Evolutionary conservation across 768 basidiomycete genomes (phyloP).

Genomic region (Lactarius hatsudake): DNA sequence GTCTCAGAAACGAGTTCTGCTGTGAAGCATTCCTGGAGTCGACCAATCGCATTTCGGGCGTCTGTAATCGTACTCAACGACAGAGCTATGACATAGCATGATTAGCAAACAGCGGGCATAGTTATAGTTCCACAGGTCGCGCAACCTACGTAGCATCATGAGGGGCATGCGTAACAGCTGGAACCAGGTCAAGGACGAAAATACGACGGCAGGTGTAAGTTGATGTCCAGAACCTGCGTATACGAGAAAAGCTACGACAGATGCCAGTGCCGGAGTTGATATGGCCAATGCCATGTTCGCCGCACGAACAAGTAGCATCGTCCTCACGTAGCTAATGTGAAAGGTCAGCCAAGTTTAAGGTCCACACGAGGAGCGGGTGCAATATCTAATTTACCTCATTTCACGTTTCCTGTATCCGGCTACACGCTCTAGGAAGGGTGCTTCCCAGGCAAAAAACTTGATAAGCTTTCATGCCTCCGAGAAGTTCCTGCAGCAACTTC

Average conservation of each 20-base stretch:
- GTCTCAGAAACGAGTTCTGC: conserved; percentile 72
- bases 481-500: conserved; percentile 83
- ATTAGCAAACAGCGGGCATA: not conserved
- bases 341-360: conserved; percentile 13
- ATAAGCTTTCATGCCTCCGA: conserved; percentile 90
- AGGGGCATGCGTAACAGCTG: conserved; percentile 78
- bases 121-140: not conserved
- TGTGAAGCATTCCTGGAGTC: conserved; percentile 78
- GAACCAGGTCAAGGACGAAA: conserved; percentile 84
- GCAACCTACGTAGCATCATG: conserved; percentile 56
- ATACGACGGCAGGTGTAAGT: conserved; percentile 69
- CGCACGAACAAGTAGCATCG: conserved; percentile 61
- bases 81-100: conserved; percentile 43
- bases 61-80: conserved; percentile 81
- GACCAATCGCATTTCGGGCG: conserved; percentile 73
- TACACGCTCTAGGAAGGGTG: conserved; percentile 74
- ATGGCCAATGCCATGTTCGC: conserved; percentile 66
- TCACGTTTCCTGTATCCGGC: conserved; percentile 68
- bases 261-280: conserved; percentile 73
- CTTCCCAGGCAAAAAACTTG: conserved; percentile 90
- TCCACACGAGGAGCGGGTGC: not conserved
- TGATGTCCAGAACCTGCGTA: conserved; percentile 72
- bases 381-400: conserved; percentile 42
- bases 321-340: conserved; percentile 54
- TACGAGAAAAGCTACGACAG: conserved; percentile 72